Evolutionary conservation across 148 eudicot genomes (phyloP), one percentile per base, ranked within the genome.

Genomic region (Rhododendron ferrugineum): DNA sequence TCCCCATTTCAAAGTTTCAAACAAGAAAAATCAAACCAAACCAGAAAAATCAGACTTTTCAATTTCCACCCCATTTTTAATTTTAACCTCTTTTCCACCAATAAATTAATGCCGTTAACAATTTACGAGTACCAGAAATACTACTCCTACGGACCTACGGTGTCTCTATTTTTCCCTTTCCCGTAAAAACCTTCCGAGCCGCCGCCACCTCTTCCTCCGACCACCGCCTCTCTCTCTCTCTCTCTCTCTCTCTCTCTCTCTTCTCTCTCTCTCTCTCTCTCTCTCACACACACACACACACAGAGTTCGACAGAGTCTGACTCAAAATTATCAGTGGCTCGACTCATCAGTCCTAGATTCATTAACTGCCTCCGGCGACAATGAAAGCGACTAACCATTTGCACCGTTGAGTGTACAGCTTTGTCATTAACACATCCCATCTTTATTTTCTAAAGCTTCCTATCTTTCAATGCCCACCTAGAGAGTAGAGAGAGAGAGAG

Each of bases 351-450:
- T 47, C 32, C 37, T 18, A 47, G 58, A 47, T 26, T 79, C 64
- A 50, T 79, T 79, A 50, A 79, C 50, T 50, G 6, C 20, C 62
- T 79, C 82, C 82, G 82, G 82, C 64, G 40, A 50, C 62, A 79
- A 34, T 50, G 82, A 79, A 50, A 79, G 82, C 42, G 23, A 49
- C 60, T 50, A 8, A 2, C 82, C 40, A 16, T 50, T 5, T 52
- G 64, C 64, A 79, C 82, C 62, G 82, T 50, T 49, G 82, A 50
- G 64, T 16, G 82, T 50, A 16, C 28, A 50, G 82, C 60, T 79
- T 52, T 16, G 82, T 32, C 82, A 79, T 79, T 10, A 79, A 47
- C 14, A 8, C 82, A 13, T 15, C 64, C 64, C 11, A 9, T 11
- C 20, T 49, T 78, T 10, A 40, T 40, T 40, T 1, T 5, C 42